Conservation (phyloP, 2,329 filamentous ascomycete genomes). For the Claviceps capensis region DNA sequence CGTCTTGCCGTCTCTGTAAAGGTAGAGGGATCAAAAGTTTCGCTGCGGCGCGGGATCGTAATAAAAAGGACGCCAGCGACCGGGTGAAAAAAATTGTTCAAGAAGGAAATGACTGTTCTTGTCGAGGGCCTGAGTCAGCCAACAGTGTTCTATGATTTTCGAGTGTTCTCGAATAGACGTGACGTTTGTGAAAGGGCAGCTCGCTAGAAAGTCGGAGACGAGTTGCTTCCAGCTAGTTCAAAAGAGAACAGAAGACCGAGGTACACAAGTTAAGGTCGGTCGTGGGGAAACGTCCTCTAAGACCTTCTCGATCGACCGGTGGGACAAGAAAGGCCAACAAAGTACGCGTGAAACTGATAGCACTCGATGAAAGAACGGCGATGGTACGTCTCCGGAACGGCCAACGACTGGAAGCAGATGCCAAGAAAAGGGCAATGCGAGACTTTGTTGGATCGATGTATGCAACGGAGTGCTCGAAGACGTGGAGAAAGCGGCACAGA, state of each 20-base stretch:
- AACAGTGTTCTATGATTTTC: not conserved
- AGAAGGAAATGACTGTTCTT: conserved; percentile 24
- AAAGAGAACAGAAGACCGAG: conserved; percentile 17
- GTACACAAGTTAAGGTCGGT: not conserved
- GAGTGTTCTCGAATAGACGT: not conserved
- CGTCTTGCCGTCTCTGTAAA: not conserved
- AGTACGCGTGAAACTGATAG: conserved; percentile 13
- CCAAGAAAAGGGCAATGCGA: conserved; percentile 9
- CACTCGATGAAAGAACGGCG: conserved; percentile 12
- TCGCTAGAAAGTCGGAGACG: conserved; percentile 18
- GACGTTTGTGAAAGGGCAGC: conserved; percentile 17
- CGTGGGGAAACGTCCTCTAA: not conserved
- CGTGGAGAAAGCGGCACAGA: conserved; percentile 4
- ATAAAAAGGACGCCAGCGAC: conserved; percentile 44
- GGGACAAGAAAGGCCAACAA: not conserved
- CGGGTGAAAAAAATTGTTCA: conserved; percentile 17
- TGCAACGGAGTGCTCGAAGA: conserved; percentile 14
- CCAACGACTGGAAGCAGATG: conserved; percentile 7
- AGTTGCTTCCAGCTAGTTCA: conserved; percentile 14
- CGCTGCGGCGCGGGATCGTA: conserved; percentile 19
- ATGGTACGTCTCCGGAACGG: conserved; percentile 13
- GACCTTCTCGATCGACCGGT: not conserved
- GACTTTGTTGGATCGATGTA: conserved; percentile 11
- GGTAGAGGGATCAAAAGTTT: conserved; percentile 11
- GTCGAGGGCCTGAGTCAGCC: conserved; percentile 10